Evolutionary conservation across 2,329 filamentous ascomycete genomes (phyloP).

Genomic region (Stagonosporopsis vannaccii): DNA sequence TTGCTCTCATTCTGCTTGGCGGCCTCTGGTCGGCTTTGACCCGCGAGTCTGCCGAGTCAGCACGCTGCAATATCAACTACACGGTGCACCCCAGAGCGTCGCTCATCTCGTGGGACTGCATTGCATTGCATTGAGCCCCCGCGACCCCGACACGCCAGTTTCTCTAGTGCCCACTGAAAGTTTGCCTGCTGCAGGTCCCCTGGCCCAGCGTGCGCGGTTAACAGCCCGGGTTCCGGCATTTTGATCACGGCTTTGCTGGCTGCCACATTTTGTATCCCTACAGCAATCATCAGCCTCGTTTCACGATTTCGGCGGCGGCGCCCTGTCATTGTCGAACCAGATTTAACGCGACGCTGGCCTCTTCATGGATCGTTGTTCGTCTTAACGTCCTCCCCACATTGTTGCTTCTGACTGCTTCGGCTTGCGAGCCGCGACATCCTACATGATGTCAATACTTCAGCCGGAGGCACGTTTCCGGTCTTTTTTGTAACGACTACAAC

Average conservation of each 20-base stretch:
- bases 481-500: not conserved
- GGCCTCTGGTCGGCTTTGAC: conserved; percentile 1
- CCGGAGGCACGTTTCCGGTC: conserved; percentile 29
- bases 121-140: not conserved
- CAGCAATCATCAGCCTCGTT: conserved; percentile 16
- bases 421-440: conserved; percentile 6
- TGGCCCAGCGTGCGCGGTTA: not conserved
- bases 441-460: conserved; percentile 39
- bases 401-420: conserved; percentile 14
- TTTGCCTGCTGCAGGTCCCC: not conserved
- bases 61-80: not conserved
- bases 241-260: conserved; percentile 3
- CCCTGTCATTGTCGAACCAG: not conserved
- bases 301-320: conserved; percentile 1
- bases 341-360: conserved; percentile 7
- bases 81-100: conserved; percentile 1
- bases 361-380: conserved; percentile 3
- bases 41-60: conserved; percentile 8
- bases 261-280: conserved; percentile 7
- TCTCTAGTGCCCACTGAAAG: not conserved
- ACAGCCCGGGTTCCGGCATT: not conserved
- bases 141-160: conserved; percentile 8
- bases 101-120: not conserved
- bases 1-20: conserved; percentile 3
- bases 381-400: not conserved